These are phyloP conservation scores for Vanrija sp. DNA, from an alignment of 1,284 basidiomycete species.

Conservation along the genomic window DNA sequence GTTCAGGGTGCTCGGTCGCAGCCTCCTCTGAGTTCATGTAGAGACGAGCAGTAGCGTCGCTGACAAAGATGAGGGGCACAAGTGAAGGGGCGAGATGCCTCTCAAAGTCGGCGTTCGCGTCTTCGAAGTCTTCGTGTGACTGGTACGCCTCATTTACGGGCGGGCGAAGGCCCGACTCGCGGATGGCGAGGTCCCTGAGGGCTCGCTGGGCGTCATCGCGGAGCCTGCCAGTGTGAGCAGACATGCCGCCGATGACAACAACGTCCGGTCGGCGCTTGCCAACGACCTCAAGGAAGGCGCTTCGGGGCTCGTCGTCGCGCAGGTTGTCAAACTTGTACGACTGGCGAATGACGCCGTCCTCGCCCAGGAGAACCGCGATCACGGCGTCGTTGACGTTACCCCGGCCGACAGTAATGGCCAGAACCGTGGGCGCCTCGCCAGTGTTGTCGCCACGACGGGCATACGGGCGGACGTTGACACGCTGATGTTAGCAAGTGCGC, in stretches of 20 bases:
- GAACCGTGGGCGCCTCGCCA: slow-evolving; percentile 74
- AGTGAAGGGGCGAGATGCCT: slow-evolving; percentile 22
- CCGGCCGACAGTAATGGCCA: slow-evolving; percentile 91
- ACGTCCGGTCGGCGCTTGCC: slow-evolving; percentile 79
- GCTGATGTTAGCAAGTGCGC: slow-evolving; percentile 23
- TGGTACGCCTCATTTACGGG: slow-evolving; percentile 33
- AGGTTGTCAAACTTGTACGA: slow-evolving; percentile 86
- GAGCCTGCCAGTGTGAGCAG: slow-evolving; percentile 61
- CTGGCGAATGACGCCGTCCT: slow-evolving; percentile 81
- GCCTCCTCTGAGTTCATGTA: slow-evolving; percentile 90
- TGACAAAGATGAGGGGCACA: slow-evolving; percentile 75
- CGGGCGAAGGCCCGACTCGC: slow-evolving; percentile 24
- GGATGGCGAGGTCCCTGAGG: slow-evolving; percentile 41
- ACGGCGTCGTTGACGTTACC: slow-evolving; percentile 92
- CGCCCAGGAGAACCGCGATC: slow-evolving; percentile 77
- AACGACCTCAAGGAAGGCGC: slow-evolving; percentile 74
- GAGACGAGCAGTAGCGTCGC: slow-evolving; percentile 88
- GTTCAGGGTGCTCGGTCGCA: slow-evolving; percentile 74
- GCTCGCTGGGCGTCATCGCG: slow-evolving; percentile 57
- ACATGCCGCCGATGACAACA: slow-evolving; percentile 84
- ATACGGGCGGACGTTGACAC: slow-evolving; percentile 63
- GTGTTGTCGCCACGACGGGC: slow-evolving; percentile 59
- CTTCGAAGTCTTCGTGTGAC: slow-evolving; percentile 35
- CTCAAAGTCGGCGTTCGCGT: slow-evolving; percentile 31
- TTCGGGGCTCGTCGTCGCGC: slow-evolving; percentile 57